Evolutionary conservation across 768 basidiomycete species (phyloP).

Genomic region (Fomitopsis pulvina): DNA sequence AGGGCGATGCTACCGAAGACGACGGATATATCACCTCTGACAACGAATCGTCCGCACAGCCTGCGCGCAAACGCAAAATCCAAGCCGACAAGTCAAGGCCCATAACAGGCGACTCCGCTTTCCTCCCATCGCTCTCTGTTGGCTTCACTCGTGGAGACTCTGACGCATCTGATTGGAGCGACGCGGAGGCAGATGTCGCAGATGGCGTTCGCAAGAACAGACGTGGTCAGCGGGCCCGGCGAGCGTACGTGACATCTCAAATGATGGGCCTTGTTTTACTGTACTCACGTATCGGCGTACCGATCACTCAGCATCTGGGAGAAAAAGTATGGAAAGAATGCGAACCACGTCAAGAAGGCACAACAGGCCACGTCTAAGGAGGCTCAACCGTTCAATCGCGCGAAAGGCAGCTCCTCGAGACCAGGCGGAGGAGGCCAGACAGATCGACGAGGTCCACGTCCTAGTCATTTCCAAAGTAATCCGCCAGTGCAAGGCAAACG

Average conservation of each 20-base stretch:
- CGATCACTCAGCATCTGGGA: constrained; percentile 79
- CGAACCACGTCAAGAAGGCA: constrained; percentile 82
- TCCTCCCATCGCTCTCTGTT: constrained; percentile 83
- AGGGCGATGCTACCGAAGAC: constrained; percentile 13
- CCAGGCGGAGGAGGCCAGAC: neutral
- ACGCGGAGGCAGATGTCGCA: constrained; percentile 42
- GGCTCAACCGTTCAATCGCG: neutral
- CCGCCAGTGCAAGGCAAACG: neutral
- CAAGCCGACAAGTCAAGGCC: constrained; percentile 15
- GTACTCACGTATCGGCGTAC: neutral
- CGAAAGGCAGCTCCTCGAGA: neutral
- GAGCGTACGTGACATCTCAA: constrained; percentile 63
- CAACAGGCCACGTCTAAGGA: constrained; percentile 19
- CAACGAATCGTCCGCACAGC: neutral
- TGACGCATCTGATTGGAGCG: constrained; percentile 71
- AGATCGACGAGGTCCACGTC: neutral
- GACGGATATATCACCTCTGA: constrained; percentile 12
- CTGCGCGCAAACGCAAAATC: neutral
- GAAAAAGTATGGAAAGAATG: constrained; percentile 87
- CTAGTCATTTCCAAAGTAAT: neutral
- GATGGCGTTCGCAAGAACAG: constrained; percentile 64
- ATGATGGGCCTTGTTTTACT: neutral
- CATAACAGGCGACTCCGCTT: constrained; percentile 42
- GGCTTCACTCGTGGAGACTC: constrained; percentile 81
- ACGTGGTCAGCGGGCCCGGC: constrained; percentile 87